These are phyloP conservation scores for Mycena sanguinolenta DNA, from an alignment of 768 basidiomycete species.

Conservation along the genomic window DNA sequence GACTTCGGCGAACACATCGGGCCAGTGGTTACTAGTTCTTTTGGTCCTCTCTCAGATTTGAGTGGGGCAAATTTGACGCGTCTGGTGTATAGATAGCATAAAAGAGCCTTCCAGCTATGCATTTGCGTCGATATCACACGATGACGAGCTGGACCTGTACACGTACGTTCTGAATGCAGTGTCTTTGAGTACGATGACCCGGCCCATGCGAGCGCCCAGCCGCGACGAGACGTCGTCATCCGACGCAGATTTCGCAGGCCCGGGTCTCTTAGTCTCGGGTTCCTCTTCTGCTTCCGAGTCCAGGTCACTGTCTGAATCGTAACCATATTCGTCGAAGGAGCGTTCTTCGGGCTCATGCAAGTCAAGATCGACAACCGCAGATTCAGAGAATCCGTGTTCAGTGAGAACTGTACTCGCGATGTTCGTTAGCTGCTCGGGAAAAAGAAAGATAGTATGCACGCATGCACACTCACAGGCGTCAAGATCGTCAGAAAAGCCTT, in stretches of 20 bases:
- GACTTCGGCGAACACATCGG: slow-evolving; percentile 56
- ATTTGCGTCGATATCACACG: neutral
- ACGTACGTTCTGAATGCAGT: slow-evolving; percentile 41
- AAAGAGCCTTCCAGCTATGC: slow-evolving; percentile 52
- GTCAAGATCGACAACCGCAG: slow-evolving; percentile 17
- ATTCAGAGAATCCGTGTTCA: slow-evolving; percentile 26
- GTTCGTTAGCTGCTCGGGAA: neutral
- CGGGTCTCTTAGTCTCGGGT: too few species aligned
- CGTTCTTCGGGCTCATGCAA: slow-evolving; percentile 17
- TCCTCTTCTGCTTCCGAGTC: slow-evolving; percentile 20
- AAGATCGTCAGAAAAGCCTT: slow-evolving; percentile 35
- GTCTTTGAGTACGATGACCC: slow-evolving; percentile 36
- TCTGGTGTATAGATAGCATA: slow-evolving; percentile 56
- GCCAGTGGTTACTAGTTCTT: slow-evolving; percentile 11
- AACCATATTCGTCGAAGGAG: slow-evolving; percentile 29
- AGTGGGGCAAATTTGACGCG: slow-evolving; percentile 49
- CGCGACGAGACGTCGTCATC: neutral
- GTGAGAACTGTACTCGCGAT: slow-evolving; percentile 27
- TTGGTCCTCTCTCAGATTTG: slow-evolving; percentile 37
- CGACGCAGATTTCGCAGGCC: too few species aligned
- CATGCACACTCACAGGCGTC: slow-evolving; percentile 30
- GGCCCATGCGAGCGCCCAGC: slow-evolving; percentile 19
- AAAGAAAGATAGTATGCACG: too few species aligned
- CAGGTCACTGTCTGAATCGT: slow-evolving; percentile 42
- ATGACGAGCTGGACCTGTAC: too few species aligned